Evolutionary conservation across 371 early-diverging fungal genomes (phyloP).

Genomic region (Lichtheimia hyalospora): DNA sequence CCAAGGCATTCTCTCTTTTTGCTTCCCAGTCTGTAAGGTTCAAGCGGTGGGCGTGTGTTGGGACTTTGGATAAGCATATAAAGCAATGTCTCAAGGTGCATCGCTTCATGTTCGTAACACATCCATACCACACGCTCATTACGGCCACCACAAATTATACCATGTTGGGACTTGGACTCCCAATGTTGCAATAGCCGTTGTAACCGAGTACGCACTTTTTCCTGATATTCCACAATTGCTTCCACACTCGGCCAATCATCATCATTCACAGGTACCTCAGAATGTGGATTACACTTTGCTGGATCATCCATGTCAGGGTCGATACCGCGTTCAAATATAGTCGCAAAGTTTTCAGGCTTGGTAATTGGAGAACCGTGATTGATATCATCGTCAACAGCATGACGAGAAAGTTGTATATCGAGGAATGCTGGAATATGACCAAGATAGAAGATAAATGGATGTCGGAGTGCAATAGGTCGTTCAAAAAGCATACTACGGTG

Average conservation of each 20-base stretch:
- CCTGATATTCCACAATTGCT: conserved; percentile 66
- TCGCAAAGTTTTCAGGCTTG: conserved; percentile 62
- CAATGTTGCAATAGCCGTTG: conserved; percentile 42
- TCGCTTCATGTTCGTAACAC: conserved; percentile 89
- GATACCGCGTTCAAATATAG: conserved; percentile 92
- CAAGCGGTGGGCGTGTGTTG: conserved; percentile 31
- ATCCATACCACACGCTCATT: conserved; percentile 70
- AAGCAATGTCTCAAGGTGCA: conserved; percentile 87
- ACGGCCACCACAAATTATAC: background rate
- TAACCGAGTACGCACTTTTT: conserved; percentile 61
- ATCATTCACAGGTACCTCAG: conserved; percentile 64
- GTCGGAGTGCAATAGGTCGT: conserved; percentile 83
- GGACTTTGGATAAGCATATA: conserved; percentile 85
- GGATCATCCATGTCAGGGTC: conserved; percentile 89
- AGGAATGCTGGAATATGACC: conserved; percentile 89
- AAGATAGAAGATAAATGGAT: conserved; percentile 89
- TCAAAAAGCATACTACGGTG: conserved; percentile 54
- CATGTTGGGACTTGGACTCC: conserved; percentile 11
- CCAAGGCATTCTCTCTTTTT: conserved; percentile 1
- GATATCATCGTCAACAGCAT: conserved; percentile 44
- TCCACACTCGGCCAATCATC: conserved; percentile 71
- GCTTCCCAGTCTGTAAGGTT: background rate
- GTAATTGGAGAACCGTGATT: conserved; percentile 27
- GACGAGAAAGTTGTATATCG: conserved; percentile 78
- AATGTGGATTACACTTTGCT: conserved; percentile 77